Conservation (phyloP, 192 early-diverging fungal genomes). For the Bifiguratus adelaidae region DNA sequence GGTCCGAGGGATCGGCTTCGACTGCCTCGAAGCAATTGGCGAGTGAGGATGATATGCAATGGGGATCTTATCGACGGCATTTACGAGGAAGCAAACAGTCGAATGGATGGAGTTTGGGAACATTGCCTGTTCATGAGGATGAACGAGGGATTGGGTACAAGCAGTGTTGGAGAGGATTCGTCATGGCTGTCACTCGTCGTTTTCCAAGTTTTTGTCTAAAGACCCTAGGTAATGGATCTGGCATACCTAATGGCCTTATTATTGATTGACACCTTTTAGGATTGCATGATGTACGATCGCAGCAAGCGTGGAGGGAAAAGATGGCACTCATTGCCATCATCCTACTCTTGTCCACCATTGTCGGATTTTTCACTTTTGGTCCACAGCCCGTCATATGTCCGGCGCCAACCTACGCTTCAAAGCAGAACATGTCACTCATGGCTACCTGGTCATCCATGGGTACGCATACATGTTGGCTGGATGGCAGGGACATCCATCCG, state of each 20-base stretch:
- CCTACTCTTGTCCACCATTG: slow-evolving; percentile 47
- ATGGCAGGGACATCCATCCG: slow-evolving; percentile 5
- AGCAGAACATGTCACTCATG: slow-evolving; percentile 16
- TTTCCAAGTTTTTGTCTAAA: slow-evolving; percentile 17
- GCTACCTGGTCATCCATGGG: slow-evolving; percentile 48
- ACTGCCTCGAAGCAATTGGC: too few relatives aligned
- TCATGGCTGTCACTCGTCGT: not conserved
- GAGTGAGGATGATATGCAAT: too few relatives aligned
- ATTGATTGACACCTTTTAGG: slow-evolving; percentile 22
- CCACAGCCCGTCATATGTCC: slow-evolving; percentile 50
- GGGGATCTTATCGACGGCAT: too few relatives aligned
- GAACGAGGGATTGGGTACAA: too few relatives aligned
- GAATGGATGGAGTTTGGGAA: too few relatives aligned
- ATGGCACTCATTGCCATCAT: slow-evolving; percentile 78
- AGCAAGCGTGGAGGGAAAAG: slow-evolving; percentile 87
- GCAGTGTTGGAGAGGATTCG: not conserved
- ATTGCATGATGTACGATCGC: slow-evolving; percentile 42
- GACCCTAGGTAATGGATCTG: too few relatives aligned
- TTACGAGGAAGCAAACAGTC: too few relatives aligned
- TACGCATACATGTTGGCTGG: slow-evolving; percentile 48
- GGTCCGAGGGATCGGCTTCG: too few relatives aligned
- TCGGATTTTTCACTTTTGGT: slow-evolving; percentile 85
- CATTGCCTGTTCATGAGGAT: not conserved
- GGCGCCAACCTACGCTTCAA: slow-evolving; percentile 16
- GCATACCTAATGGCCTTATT: too few relatives aligned